A percentile compares a stretch with the other conserved stretches of the same genome.
These are phyloP conservation scores for Didymella glomerata DNA, from an alignment of 2,329 filamentous ascomycete genomes.

Conservation along the genomic window DNA sequence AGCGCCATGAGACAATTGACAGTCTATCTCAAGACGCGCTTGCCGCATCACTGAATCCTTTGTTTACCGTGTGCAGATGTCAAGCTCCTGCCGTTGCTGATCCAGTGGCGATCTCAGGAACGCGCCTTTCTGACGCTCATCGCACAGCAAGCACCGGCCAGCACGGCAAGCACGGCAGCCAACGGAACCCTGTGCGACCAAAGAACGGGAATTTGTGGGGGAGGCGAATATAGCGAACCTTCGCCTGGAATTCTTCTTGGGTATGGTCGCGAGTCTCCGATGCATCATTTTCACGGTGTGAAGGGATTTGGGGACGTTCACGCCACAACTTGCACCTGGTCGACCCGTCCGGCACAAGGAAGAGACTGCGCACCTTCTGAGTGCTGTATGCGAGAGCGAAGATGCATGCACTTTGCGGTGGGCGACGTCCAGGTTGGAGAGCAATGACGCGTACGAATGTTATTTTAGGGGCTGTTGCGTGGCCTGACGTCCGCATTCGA, in stretches of 20 bases:
- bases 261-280: no score
- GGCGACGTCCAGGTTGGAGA: no score
- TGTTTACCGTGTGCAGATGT: conserved; percentile 1
- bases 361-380: no score
- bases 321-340: no score
- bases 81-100: conserved; percentile 7
- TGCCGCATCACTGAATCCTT: background rate
- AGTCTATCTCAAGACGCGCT: background rate
- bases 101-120: conserved; percentile 21
- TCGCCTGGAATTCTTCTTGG: no score
- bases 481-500: background rate
- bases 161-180: conserved; percentile 21
- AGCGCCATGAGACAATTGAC: no score
- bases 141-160: background rate
- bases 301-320: no score
- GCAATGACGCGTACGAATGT: background rate
- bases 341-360: no score
- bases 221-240: conserved; percentile 1
- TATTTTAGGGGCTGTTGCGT: background rate
- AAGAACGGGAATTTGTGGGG: conserved; percentile 13
- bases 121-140: conserved; percentile 10
- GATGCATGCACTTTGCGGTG: no score
- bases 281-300: no score
- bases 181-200: conserved; percentile 11
- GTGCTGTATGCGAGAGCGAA: no score